Conservation (phyloP, 768 basidiomycete genomes). For the Termitomyces sp. region DNA sequence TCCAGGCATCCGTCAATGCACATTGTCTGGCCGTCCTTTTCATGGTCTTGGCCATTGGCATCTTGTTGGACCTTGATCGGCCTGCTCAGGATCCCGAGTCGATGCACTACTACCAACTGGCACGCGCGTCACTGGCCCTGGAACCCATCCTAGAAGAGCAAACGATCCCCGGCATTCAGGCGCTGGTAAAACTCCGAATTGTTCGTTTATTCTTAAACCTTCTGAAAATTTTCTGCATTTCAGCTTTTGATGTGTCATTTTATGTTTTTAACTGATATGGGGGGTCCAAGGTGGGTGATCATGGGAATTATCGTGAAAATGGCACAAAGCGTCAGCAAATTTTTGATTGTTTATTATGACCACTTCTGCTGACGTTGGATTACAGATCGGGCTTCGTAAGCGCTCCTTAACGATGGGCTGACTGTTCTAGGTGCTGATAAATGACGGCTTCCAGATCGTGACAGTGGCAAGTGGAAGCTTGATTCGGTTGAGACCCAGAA, state of each 20-base stretch:
- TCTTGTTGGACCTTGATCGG: conserved; percentile 53
- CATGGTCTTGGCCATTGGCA: conserved; percentile 61
- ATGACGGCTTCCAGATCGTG: conserved; percentile 44
- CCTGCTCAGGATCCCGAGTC: conserved; percentile 51
- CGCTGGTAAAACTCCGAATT: conserved; percentile 40
- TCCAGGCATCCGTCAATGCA: conserved; percentile 37
- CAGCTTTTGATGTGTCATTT: conserved; percentile 57
- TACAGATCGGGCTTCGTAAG: conserved; percentile 66
- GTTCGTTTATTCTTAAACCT: conserved; percentile 3
- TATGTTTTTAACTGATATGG: conserved; percentile 47
- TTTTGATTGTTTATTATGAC: conserved; percentile 2
- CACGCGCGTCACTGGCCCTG: conserved; percentile 52
- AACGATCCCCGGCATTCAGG: conserved; percentile 58
- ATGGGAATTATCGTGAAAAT: conserved; percentile 71
- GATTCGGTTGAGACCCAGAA: conserved; percentile 50
- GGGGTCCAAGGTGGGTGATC: conserved; percentile 60
- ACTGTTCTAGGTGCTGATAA: conserved; percentile 9
- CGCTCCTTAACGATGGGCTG: conserved; percentile 10
- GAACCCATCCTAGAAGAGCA: conserved; percentile 65
- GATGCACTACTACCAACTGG: conserved; percentile 56
- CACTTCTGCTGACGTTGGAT: conserved; percentile 13
- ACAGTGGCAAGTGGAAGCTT: conserved; percentile 62
- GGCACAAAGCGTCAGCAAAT: conserved; percentile 54
- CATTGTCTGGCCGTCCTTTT: conserved; percentile 58
- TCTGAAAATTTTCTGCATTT: conserved; percentile 12